Base-by-base conservation (phyloP, 2,329 filamentous ascomycete species). In the Aspergillus neotritici region DNA sequence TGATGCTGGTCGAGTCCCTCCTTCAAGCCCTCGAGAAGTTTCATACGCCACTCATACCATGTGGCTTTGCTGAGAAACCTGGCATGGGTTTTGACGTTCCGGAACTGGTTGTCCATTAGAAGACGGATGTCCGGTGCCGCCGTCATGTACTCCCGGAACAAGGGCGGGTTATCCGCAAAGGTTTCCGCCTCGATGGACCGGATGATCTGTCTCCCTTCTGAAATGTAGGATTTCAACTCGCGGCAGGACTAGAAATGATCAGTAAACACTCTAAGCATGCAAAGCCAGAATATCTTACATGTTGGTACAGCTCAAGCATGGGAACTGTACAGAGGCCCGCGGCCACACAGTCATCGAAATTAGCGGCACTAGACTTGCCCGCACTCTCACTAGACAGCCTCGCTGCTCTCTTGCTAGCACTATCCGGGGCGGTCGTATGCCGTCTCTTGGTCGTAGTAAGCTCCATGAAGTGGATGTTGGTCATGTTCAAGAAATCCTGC, bases 1-100 rank as follows among this genome's bases (percentile, higher is more conserved):
- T 80, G 74, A 44, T 90, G 93, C 48, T 79, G 82, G 42, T 86
- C 66, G 3, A 97, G 77, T 3, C 87, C 90, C 54, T 88, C 83
- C 60, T 86, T 89, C 31, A 98, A 76, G 13, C 87, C 86, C 43
- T 89, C 77, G 25, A 86, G 82, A 16, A 97, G 77, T 57, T 93
- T 91, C 76, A 87, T 91, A 32, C 93, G 84, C 93, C 93, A 98
- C 59, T 91, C 86, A 63, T 98, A 98, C 93, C 93, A 98, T 73
- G 93, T 90, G 44, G 87, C 88, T 63, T 96, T 96, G 70, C 91
- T 96, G 40, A 90, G 74, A 11, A 96, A 76, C 17, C 93, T 80
- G 12, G 91, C 88, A 63, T 94, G 86, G 0, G 88, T 90, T 72
- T 96, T 97, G 66, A 95, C 86, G 59, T 97, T 96, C 66, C 94